Base-by-base conservation (phyloP, 345 rosid species). In the Anacardium occidentale region DNA sequence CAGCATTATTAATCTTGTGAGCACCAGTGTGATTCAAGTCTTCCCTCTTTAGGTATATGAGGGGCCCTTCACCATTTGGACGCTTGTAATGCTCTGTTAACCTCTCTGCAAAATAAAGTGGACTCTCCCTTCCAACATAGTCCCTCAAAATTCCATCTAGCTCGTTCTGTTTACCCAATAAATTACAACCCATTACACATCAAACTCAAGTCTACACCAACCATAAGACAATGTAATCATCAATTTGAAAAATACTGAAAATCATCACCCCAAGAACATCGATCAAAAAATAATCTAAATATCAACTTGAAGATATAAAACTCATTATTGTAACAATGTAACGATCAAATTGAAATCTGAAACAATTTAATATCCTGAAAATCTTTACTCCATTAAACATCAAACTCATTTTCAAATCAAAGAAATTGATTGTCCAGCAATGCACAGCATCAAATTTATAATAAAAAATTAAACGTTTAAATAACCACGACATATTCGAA, bases 1-100 rank as follows among this genome's bases (percentile, higher is more conserved):
- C 78, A 1, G 97, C 94, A 59, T 95, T 95, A 77, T 95, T 92
- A 64, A 95, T 91, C 82, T 92, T 95, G 78, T 95, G 97, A 70
- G 99, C 89, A 20, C 98, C 97, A 0, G 98, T 91, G 72, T 92
- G 99, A 79, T 95, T 95, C 56, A 95, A 81, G 86, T 95, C 98
- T 77, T 95, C 99, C 84, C 99, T 88, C 87, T 95, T 95, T 48
- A 95, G 91, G 77, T 89, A 95, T 65, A 95, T 83, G 62, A 71
- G 84, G 0, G 99, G 94, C 74, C 97, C 99, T 83, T 89, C 84
- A 22, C 98, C 98, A 78, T 91, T 81, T 1, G 86, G 81, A 1
- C 87, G 81, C 73, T 69, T 78, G 80, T 92, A 95, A 86, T 92
- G 94, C 84, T 90, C 92, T 0, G 96, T 85, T 2, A 95, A 90